Conservation (phyloP, 2,329 filamentous ascomycete genomes). For the Simplicillium sp. region DNA sequence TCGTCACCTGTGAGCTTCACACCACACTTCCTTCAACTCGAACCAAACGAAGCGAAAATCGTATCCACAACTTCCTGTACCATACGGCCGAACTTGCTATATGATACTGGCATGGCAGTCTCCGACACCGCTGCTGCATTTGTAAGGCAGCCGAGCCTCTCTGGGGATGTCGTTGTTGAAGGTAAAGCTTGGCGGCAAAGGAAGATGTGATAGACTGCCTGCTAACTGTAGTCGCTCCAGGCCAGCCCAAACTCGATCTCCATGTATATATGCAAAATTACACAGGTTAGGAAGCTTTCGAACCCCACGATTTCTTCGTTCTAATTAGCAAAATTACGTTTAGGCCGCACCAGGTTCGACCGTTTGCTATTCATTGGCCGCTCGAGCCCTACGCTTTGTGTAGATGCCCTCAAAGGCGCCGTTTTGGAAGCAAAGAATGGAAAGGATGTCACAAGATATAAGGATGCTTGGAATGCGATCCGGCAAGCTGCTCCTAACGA, state of each 20-base stretch:
- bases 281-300: slow-evolving; percentile 51
- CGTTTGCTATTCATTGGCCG: slow-evolving; percentile 75
- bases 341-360: slow-evolving; percentile 72
- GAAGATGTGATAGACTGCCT: no score
- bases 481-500: slow-evolving; percentile 55
- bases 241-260: slow-evolving; percentile 79
- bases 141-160: no score
- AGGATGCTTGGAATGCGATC: slow-evolving; percentile 57
- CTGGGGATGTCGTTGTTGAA: no score
- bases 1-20: no score
- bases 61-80: no score
- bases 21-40: no score
- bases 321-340: background rate
- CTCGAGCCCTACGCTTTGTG: slow-evolving; percentile 63
- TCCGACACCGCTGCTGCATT: no score
- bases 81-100: no score
- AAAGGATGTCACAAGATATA: slow-evolving; percentile 64
- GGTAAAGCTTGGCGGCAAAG: no score
- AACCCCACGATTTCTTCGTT: slow-evolving; percentile 1
- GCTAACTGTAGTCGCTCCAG: slow-evolving; percentile 27
- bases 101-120: no score
- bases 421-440: slow-evolving; percentile 67
- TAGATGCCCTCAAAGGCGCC: slow-evolving; percentile 74
- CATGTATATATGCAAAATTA: slow-evolving; percentile 90
- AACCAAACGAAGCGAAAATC: no score